phyloP scores from a whole-genome alignment of 2,329 filamentous ascomycete species.

The Penicillium griseofulvum region DNA sequence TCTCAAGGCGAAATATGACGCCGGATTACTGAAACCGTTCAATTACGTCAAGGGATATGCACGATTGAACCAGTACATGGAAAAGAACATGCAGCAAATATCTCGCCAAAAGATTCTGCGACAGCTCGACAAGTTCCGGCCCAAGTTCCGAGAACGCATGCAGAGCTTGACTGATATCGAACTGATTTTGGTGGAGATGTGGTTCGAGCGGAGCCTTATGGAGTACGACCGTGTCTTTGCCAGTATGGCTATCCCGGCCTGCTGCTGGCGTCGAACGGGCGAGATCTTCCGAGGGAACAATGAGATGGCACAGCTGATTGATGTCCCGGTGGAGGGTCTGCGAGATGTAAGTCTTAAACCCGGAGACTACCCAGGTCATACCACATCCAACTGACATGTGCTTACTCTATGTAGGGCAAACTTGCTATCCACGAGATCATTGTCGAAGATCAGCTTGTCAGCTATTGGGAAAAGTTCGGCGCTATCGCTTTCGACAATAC shows the following conservation, averaged over 20 bases:
- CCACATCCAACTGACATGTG: background rate
- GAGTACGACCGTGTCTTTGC: constrained; percentile 98
- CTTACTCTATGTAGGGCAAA: constrained; percentile 64
- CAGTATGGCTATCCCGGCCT: constrained; percentile 97
- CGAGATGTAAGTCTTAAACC: constrained; percentile 68
- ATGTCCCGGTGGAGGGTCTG: constrained; percentile 84
- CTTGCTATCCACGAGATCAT: constrained; percentile 94
- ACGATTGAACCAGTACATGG: constrained; percentile 84
- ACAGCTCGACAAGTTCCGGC: constrained; percentile 87
- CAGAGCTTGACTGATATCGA: constrained; percentile 91
- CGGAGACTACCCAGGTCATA: background rate
- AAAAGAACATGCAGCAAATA: constrained; percentile 74
- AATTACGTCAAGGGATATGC: constrained; percentile 98
- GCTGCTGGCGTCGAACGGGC: constrained; percentile 93
- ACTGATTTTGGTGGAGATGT: constrained; percentile 94
- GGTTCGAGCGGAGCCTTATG: constrained; percentile 95
- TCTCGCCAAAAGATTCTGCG: constrained; percentile 89
- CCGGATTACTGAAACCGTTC: constrained; percentile 90
- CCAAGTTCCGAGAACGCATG: constrained; percentile 93
- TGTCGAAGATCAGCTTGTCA: constrained; percentile 88
- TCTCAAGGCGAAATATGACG: constrained; percentile 92
- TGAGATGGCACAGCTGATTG: constrained; percentile 96
- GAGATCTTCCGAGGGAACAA: constrained; percentile 98
- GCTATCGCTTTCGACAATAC: constrained; percentile 93
- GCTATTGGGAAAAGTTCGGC: constrained; percentile 99